A percentile compares a stretch with the other conserved stretches of the same genome.
phyloP scores from a whole-genome alignment of 805 yeast genomes.

The Candida schatavii region DNA sequence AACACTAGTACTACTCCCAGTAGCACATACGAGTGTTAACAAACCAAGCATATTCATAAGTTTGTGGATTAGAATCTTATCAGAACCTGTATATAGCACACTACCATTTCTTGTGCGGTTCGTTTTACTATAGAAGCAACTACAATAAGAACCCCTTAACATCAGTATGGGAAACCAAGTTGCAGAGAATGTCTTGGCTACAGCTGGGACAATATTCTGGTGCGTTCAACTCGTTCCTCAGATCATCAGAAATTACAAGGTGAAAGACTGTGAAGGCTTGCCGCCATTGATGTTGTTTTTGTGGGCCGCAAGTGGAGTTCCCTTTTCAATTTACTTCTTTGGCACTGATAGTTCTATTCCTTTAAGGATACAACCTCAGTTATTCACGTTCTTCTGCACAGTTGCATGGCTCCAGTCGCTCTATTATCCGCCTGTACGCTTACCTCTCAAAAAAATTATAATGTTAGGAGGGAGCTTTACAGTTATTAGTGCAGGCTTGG shows the following conservation, averaged over 20 bases:
- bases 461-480: conserved; percentile 36
- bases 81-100: no score
- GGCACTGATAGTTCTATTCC: conserved; percentile 71
- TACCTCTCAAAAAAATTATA: conserved; percentile 34
- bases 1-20: no score
- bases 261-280: conserved; percentile 80
- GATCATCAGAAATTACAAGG: conserved; percentile 66
- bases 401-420: conserved; percentile 61
- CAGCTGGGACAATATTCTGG: conserved; percentile 90
- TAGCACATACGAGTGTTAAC: no score
- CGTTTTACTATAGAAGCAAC: no score
- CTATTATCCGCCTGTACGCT: conserved; percentile 66
- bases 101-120: no score
- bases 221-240: conserved; percentile 90
- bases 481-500: conserved; percentile 52
- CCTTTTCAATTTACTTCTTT: conserved; percentile 82
- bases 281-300: conserved; percentile 86
- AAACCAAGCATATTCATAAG: no score
- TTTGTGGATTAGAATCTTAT: no score
- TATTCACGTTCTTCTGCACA: conserved; percentile 68
- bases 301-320: conserved; percentile 76
- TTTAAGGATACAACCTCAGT: conserved; percentile 81
- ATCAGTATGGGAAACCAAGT: conserved; percentile 30
- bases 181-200: conserved; percentile 76
- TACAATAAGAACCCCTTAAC: no score